Percentiles rank a stretch among this genome's conserved stretches.
These are phyloP conservation scores for Mycena haematopus DNA, from an alignment of 768 basidiomycete genomes.

Conservation along the genomic window DNA sequence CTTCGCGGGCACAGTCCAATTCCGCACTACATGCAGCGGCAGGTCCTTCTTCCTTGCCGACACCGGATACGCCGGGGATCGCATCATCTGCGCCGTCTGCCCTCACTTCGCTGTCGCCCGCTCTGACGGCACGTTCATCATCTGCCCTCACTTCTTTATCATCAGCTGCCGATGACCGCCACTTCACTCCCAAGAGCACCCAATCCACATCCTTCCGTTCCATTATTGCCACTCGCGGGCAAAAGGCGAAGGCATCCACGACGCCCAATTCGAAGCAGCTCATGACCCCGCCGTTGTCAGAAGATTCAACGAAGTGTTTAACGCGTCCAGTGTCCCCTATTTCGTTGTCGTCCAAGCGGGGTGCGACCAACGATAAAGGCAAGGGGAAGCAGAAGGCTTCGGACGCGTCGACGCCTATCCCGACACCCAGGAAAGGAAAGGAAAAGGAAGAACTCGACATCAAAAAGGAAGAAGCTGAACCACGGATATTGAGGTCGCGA, in stretches of 20 bases:
- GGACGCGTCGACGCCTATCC: conserved; percentile 39
- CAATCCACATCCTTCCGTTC: conserved; percentile 54
- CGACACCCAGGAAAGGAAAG: conserved; percentile 32
- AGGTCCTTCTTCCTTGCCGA: conserved; percentile 33
- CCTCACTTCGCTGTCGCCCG: conserved; percentile 31
- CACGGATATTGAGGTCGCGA: conserved; percentile 57
- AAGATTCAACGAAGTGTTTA: conserved; percentile 42
- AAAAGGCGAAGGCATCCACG: conserved; percentile 46
- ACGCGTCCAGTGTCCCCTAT: conserved; percentile 35
- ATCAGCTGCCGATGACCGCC: conserved; percentile 38
- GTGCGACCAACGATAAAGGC: conserved; percentile 32
- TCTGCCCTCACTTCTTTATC: conserved; percentile 52
- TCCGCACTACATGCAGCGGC: conserved; percentile 25
- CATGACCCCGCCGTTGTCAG: conserved; percentile 55
- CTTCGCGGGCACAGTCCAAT: conserved; percentile 45
- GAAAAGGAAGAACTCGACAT: conserved; percentile 43
- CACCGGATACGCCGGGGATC: conserved; percentile 36
- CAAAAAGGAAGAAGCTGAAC: conserved; percentile 60
- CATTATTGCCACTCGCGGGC: conserved; percentile 65
- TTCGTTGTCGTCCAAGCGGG: conserved; percentile 16
- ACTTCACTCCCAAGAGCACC: conserved; percentile 40
- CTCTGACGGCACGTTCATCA: conserved; percentile 40
- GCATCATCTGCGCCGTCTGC: conserved; percentile 43
- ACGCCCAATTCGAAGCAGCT: conserved; percentile 39
- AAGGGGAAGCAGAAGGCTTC: conserved; percentile 39